These are phyloP conservation scores for Boletus subparvulus DNA, from an alignment of 768 basidiomycete genomes.

Conservation along the genomic window DNA sequence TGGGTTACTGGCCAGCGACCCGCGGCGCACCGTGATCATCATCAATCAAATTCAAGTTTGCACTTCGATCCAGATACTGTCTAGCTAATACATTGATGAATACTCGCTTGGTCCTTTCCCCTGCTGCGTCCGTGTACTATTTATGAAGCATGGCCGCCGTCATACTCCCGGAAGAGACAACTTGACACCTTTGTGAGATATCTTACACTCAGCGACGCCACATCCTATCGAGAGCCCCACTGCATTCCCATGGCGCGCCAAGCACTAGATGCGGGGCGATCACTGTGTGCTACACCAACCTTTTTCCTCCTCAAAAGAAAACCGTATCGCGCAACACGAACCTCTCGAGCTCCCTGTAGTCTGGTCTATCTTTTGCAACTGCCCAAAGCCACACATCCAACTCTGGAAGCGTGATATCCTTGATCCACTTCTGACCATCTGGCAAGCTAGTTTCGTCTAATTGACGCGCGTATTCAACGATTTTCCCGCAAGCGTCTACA, in stretches of 20 bases:
- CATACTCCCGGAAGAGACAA: background rate
- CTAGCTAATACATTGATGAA: background rate
- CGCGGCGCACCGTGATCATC: constrained; percentile 8
- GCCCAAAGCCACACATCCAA: constrained; percentile 83
- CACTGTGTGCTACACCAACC: background rate
- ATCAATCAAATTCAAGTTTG: constrained; percentile 17
- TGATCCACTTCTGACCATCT: constrained; percentile 48
- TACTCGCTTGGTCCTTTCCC: constrained; percentile 1
- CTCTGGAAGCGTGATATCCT: constrained; percentile 54
- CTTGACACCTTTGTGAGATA: background rate
- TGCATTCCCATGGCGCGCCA: background rate
- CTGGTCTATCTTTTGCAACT: constrained; percentile 72
- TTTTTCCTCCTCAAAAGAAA: constrained; percentile 52
- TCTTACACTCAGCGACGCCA: constrained; percentile 1
- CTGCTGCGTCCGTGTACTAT: background rate
- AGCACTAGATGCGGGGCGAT: constrained; percentile 2
- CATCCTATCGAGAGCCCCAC: background rate
- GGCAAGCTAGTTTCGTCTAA: constrained; percentile 20
- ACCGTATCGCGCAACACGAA: constrained; percentile 66
- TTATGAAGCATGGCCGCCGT: background rate
- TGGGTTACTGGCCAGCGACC: constrained; percentile 1
- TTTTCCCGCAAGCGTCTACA: constrained; percentile 73
- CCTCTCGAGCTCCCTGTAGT: constrained; percentile 64
- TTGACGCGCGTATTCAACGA: constrained; percentile 53
- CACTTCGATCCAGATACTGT: constrained; percentile 10